A percentile compares a stretch with the other conserved stretches of the same genome.
Evolutionary conservation across 2,329 filamentous ascomycete genomes (phyloP).

Genomic region (Sporothrix humicola): DNA sequence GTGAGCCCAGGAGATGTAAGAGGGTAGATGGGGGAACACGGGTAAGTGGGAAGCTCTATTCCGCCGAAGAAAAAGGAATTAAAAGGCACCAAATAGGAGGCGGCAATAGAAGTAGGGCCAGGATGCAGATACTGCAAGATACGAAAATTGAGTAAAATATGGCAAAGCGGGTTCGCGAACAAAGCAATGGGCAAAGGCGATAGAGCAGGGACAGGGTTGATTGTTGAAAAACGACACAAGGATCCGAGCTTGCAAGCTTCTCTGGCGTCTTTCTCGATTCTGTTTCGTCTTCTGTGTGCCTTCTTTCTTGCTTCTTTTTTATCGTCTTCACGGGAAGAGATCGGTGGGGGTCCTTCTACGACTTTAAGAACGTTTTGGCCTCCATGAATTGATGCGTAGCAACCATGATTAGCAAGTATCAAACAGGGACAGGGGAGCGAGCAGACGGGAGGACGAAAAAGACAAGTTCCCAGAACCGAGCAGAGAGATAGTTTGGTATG

Average conservation of each 20-base stretch:
- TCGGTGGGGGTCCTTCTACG: slow-evolving; percentile 29
- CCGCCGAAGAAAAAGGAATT: neutral
- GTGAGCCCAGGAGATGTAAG: neutral
- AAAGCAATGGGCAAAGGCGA: slow-evolving; percentile 24
- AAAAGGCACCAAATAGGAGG: slow-evolving; percentile 2
- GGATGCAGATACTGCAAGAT: neutral
- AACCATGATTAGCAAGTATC: slow-evolving; percentile 31
- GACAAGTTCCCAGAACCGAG: slow-evolving; percentile 29
- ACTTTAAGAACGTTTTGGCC: slow-evolving; percentile 29
- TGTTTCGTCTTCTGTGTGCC: neutral
- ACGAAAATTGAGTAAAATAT: neutral
- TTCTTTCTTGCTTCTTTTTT: neutral
- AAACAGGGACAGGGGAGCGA: slow-evolving; percentile 31
- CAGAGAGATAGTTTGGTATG: slow-evolving; percentile 28
- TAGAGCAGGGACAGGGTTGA: slow-evolving; percentile 28
- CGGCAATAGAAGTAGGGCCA: neutral
- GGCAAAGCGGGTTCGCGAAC: slow-evolving; percentile 14
- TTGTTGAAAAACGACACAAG: slow-evolving; percentile 7
- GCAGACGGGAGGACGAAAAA: slow-evolving; percentile 28
- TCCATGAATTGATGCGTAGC: slow-evolving; percentile 31
- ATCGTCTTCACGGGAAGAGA: neutral
- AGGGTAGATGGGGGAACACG: slow-evolving; percentile 15
- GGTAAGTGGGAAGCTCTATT: neutral
- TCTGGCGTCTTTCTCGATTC: neutral
- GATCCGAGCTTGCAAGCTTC: slow-evolving; percentile 27